A percentile compares a stretch with the other conserved stretches of the same genome.
phyloP scores from a whole-genome alignment of 139 green algal genomes.

The Chlamydomonas sp. region DNA sequence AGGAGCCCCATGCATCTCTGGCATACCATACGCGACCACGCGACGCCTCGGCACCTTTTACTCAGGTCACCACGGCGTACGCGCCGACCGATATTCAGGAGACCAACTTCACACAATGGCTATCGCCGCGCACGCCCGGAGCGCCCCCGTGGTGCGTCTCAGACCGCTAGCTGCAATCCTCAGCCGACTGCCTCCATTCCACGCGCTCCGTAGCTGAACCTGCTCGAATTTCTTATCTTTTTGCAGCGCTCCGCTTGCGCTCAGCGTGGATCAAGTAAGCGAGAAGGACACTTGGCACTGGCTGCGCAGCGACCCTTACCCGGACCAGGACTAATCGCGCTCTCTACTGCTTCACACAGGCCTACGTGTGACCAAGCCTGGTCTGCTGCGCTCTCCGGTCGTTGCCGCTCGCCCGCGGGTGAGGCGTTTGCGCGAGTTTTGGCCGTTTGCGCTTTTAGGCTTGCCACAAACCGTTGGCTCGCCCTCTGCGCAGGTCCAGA shows the following conservation, averaged over 20 bases:
- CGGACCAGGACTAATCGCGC: too few species aligned
- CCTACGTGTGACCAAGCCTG: constrained; percentile 27
- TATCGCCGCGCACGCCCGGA: too few species aligned
- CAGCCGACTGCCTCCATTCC: too few species aligned
- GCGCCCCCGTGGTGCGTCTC: too few species aligned
- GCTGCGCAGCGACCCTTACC: not conserved
- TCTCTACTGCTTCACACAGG: not conserved
- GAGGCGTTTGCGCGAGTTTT: not conserved
- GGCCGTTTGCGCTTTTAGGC: not conserved
- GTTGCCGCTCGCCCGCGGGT: constrained; percentile 29
- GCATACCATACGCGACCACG: too few species aligned
- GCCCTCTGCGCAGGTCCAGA: not conserved
- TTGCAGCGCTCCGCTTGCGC: not conserved
- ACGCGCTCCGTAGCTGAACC: not conserved
- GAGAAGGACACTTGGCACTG: not conserved
- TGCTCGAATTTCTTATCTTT: not conserved
- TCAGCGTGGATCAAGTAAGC: constrained; percentile 19
- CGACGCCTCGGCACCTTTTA: too few species aligned
- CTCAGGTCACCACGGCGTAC: too few species aligned
- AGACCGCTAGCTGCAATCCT: too few species aligned
- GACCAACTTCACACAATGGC: too few species aligned
- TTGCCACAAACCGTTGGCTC: not conserved
- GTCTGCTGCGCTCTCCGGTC: constrained; percentile 13
- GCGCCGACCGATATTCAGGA: too few species aligned
- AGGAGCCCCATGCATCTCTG: too few species aligned